Base-by-base conservation (phyloP, 2,329 filamentous ascomycete species). In the Aspergillus bombycis region DNA sequence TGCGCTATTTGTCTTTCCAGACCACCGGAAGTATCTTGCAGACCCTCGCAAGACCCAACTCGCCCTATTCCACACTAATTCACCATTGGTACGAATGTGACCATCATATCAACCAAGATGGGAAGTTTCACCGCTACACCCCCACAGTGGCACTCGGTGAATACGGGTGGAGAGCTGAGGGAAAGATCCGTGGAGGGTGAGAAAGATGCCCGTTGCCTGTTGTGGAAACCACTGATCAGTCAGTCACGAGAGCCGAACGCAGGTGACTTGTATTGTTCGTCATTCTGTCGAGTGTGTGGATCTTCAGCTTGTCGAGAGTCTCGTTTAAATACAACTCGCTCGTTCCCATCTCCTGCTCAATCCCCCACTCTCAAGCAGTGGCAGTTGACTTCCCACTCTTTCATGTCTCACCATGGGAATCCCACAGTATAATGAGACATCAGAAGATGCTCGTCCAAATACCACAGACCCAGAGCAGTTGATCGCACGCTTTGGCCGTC, bases 401-500 rank as follows among this genome's bases (percentile, higher is more conserved):
- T 14, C 12, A 48, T 16, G 16, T n/a, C 38, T 60, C 62, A 67
- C 26, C 41, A 69, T 69, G 67, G 67, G 67, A 16, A 67, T 68
- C 26, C 66, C 62, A 45, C 66, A 65, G 46, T 65, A 64, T 57
- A 46, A 64, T 23, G 53, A 55, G 30, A 23, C 58, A 16, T 48
- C 61, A 5, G 54, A 57, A 16, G 12, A 64, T 38, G 46, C 12
- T 38, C 41, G 19, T 19, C 53, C 48, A 19, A 54, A 61, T 10
- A 38, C 30, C 1, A 58, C 60, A 43, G 32, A 34, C n/a, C 26
- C 62, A 11, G 65, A 64, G 19, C 23, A 65, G 43, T 61, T 76
- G 28, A 59, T 78, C 11, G 62, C 69, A 21, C 66, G 73, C 34
- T 81, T 75, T 61, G 80, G 80, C 26, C 77, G 74, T 52, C 75